These are phyloP conservation scores for Zarea fungicola DNA, from an alignment of 2,329 filamentous ascomycete species.

Conservation along the genomic window DNA sequence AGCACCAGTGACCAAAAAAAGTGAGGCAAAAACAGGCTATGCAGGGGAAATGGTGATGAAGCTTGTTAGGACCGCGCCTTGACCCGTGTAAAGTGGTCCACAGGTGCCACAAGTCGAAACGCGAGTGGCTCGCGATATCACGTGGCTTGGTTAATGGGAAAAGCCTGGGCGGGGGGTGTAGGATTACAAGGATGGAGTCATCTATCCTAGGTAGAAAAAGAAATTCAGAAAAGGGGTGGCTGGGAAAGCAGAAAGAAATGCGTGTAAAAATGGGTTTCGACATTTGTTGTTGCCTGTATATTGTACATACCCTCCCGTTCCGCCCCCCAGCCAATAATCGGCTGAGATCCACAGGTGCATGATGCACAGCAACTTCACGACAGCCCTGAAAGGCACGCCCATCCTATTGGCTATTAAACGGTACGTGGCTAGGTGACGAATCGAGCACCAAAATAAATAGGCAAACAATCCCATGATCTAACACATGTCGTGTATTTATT, in stretches of 20 bases:
- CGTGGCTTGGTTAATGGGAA: constrained; percentile 1
- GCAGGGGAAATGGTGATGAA: constrained; percentile 8
- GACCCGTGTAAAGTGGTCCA: constrained; percentile 9
- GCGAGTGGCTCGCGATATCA: neutral
- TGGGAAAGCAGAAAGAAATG: neutral
- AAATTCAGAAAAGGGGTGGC: neutral
- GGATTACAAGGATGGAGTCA: constrained; percentile 4
- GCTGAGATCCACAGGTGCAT: neutral
- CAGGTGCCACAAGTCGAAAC: no score
- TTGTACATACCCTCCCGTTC: no score
- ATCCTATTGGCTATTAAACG: neutral
- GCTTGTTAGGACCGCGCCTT: neutral
- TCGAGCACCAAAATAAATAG: neutral
- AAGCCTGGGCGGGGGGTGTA: neutral
- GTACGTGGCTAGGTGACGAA: no score
- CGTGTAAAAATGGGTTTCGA: neutral
- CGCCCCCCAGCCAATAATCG: neutral
- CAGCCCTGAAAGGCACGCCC: constrained; percentile 10
- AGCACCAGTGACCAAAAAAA: neutral
- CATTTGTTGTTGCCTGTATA: neutral
- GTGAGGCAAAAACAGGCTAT: neutral
- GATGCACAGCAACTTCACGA: no score
- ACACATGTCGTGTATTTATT: constrained; percentile 1
- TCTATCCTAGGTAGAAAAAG: neutral
- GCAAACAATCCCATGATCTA: neutral